Base-by-base conservation (phyloP, 1,139 yeast genomes). In the Sporopachydermia cereana region DNA sequence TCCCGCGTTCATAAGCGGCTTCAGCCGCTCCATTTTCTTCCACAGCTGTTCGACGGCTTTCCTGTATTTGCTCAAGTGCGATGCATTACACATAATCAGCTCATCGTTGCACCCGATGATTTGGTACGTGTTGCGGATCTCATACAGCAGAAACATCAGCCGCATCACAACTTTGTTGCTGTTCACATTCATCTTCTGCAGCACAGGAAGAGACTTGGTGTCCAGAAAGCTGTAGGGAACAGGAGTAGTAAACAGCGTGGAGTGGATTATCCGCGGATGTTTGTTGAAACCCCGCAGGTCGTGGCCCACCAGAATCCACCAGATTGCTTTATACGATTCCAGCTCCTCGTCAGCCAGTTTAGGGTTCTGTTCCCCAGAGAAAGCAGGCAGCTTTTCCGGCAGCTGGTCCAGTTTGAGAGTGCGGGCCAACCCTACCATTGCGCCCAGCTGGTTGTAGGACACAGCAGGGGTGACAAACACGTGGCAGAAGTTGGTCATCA, bases 331-430 rank as follows among this genome's bases (percentile, higher is more conserved):
- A 34, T 34, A 34, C 7, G 39, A 5, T 21, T 34, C 39, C 5
- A 34, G 39, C n/a, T 34, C 39, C 5, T 12, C 17, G 9, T 34
- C 22, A 7, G 39, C 9, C 20, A 34, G 7, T 20, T 34, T 34
- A 27, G 12, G 14, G n/a, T 27, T n/a, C 17, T 16, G 22, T 7
- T 34, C 39, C 18, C 39, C 39, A 25, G 12, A 7, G n/a, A n/a
- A n/a, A n/a, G n/a, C n/a, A n/a, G n/a, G n/a, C 12, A 25, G 29
- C 9, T 34, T 7, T 34, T 34, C 39, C 22, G 39, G 39, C n/a
- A 34, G 39, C n/a, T 34, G 39, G n/a, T 34, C 39, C 18, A 34
- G 39, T n/a, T 34, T 34, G 20, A 34, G 39, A 16, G 39, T 34
- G 7, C 39, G 18, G n/a, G 39, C 39, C 18, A 34, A 9, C 9